Conservation (phyloP, 2,329 filamentous ascomycete genomes). For the Cladosporium halotolerans region DNA sequence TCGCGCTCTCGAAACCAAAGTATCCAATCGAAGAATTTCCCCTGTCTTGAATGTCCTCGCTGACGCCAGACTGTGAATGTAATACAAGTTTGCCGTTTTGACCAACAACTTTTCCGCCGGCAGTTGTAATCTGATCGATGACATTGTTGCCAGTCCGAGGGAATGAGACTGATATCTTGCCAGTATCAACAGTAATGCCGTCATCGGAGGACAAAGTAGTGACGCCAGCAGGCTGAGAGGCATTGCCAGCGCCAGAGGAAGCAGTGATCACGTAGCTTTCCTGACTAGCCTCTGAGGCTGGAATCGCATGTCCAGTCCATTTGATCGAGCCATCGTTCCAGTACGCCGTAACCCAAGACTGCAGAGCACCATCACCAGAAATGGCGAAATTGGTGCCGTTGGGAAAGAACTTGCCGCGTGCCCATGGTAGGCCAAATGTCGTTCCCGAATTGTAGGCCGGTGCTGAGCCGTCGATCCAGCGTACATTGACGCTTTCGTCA, state of each 20-base stretch:
- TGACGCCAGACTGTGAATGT: constrained; percentile 45
- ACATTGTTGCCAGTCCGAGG: constrained; percentile 28
- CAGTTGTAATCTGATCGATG: constrained; percentile 26
- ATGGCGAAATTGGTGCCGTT: constrained; percentile 30
- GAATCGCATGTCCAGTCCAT: constrained; percentile 55
- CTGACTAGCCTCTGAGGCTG: constrained; percentile 35
- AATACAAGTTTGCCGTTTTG: constrained; percentile 43
- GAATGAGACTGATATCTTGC: constrained; percentile 31
- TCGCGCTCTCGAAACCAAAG: constrained; percentile 45
- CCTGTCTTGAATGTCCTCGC: constrained; percentile 34
- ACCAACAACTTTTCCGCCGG: constrained; percentile 36
- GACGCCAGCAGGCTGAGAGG: constrained; percentile 20
- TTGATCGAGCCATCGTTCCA: constrained; percentile 58
- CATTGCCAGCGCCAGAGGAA: constrained; percentile 15
- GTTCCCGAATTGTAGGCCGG: constrained; percentile 25
- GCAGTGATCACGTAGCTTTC: constrained; percentile 42
- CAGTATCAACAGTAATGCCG: constrained; percentile 26
- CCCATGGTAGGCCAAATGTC: constrained; percentile 37
- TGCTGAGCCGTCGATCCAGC: constrained; percentile 10
- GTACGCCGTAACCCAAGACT: constrained; percentile 54
- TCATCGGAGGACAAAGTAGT: constrained; percentile 23
- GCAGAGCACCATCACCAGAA: constrained; percentile 27
- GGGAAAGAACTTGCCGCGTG: constrained; percentile 32
- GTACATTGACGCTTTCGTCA: constrained; percentile 1
- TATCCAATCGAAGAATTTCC: constrained; percentile 33